These are phyloP conservation scores for Entomortierella beljakovae DNA, from an alignment of 192 early-diverging fungal genomes.

Conservation along the genomic window DNA sequence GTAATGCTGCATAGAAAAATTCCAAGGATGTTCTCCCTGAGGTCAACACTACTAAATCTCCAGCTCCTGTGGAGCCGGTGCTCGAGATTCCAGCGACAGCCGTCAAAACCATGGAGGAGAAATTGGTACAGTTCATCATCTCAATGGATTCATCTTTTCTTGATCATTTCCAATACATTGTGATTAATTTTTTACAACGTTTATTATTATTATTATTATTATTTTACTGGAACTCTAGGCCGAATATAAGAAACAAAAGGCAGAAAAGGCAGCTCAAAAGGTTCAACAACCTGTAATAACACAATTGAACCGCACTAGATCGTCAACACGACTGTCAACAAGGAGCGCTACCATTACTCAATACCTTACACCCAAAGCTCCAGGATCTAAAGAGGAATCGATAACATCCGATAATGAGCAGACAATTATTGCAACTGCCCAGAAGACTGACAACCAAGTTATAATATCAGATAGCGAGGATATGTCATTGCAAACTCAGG, in stretches of 20 bases:
- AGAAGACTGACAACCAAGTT: too few relatives aligned
- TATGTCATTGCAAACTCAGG: too few relatives aligned
- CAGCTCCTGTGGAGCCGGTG: slow-evolving; percentile 2
- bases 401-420: too few relatives aligned
- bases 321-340: neutral
- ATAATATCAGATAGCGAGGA: too few relatives aligned
- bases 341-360: neutral
- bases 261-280: slow-evolving; percentile 4
- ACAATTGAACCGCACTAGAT: neutral
- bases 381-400: too few relatives aligned
- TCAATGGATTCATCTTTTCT: too few relatives aligned
- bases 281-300: neutral
- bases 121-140: too few relatives aligned
- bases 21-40: neutral
- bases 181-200: neutral
- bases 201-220: neutral
- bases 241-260: slow-evolving; percentile 19
- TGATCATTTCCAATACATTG: neutral
- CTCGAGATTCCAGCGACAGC: slow-evolving; percentile 8
- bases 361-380: neutral
- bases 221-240: slow-evolving; percentile 5
- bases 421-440: too few relatives aligned
- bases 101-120: slow-evolving; percentile 32
- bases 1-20: neutral
- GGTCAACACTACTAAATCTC: neutral